Evolutionary conservation across 208 protist genomes (phyloP).

Genomic region (Crithidia brevicula): DNA sequence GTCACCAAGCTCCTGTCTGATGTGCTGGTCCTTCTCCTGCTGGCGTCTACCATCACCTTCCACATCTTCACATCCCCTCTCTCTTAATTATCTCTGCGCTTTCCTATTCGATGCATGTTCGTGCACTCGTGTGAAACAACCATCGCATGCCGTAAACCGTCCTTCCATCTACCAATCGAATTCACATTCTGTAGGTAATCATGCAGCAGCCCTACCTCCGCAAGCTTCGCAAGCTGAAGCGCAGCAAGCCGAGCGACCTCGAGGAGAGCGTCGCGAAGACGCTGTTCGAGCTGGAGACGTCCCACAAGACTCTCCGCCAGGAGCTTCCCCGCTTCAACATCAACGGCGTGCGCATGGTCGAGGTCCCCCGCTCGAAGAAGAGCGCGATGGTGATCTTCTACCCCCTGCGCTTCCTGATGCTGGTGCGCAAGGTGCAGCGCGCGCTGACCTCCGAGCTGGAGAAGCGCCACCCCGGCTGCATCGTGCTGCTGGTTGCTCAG

Average conservation of each 20-base stretch:
- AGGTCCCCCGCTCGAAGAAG: constrained; percentile 68
- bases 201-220: constrained; percentile 63
- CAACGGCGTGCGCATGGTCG: constrained; percentile 92
- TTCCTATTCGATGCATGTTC: too few species aligned
- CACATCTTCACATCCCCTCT: too few species aligned
- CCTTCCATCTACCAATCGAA: background rate
- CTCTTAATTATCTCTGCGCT: too few species aligned
- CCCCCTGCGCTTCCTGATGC: constrained; percentile 96
- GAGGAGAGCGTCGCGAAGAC: constrained; percentile 94
- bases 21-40: too few species aligned
- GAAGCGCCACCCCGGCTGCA: constrained; percentile 98
- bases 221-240: constrained; percentile 96
- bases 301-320: constrained; percentile 91
- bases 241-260: constrained; percentile 79
- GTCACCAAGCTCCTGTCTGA: too few species aligned
- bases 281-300: constrained; percentile 96
- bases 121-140: too few species aligned
- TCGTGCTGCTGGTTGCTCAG: constrained; percentile 95
- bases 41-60: too few species aligned
- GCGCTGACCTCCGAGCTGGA: constrained; percentile 98
- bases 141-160: background rate
- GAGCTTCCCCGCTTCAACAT: constrained; percentile 96
- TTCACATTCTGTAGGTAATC: constrained; percentile 15
- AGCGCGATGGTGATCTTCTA: constrained; percentile 97
- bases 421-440: constrained; percentile 96